Base-by-base conservation (phyloP, 2,329 filamentous ascomycete species). In the Ascochyta rabiei region DNA sequence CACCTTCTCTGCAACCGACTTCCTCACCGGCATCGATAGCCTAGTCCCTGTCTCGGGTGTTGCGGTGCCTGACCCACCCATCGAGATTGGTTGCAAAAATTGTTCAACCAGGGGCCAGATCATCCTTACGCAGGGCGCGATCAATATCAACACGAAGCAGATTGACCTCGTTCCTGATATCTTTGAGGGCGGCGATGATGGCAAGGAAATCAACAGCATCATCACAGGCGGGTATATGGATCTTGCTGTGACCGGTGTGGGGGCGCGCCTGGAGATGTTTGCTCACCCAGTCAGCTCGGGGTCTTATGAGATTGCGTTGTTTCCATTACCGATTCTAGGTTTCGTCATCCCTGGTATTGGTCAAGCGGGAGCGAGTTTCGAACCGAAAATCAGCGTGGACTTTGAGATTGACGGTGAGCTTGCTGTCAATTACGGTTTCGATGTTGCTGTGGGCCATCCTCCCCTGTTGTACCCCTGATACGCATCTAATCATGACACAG, bases 291-390 rank as follows among this genome's bases (percentile, higher is more conserved):
- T 61, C 24, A 35, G 26, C 5, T 68, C 60, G 9, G 68, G 66
- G 8, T 48, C 48, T 1, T 70, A 69, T 15, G 57, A 62, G 21
- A 54, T 72, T 19, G 44, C 56, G 2, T 46, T 74, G 2, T 62
- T 70, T 30, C 45, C 50, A 2, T 39, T 73, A 10, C 72, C 70
- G 6, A 59, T 73, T 16, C 48, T 71, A 9, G 65, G 71, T 13
- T 70, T 75, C 53, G 45, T 53, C 3, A 75, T 76, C 33, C 74
- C 74, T 1, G 68, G 68, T 5, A 64, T 76, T 16, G 74, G 73
- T 1, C 55, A 66, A n/a, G 73, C 73, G 13, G 74, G 73, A 34
- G 68, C 72, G n/a, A 44, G 63, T 19, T 73, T 76, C 48, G 64
- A 67, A 19, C 68, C 71, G 3, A 57, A 51, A 8, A 61, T 76